A percentile compares a stretch with the other conserved stretches of the same genome.
phyloP scores from a whole-genome alignment of 176 grass and related monocot genomes.

The Aegilops longissima region DNA sequence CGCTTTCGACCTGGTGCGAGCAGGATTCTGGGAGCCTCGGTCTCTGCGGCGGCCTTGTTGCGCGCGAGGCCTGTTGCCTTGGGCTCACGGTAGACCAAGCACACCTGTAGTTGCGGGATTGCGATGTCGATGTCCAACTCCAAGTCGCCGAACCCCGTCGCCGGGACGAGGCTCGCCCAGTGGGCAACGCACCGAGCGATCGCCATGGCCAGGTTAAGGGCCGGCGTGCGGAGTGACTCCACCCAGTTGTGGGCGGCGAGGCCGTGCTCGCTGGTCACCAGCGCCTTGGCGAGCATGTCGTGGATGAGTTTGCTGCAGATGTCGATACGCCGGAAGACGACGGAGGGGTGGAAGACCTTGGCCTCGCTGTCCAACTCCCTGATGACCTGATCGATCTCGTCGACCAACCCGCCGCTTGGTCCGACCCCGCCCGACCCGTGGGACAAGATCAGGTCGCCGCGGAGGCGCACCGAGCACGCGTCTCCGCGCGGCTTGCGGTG shows the following conservation, averaged over 20 bases:
- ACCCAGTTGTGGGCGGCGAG: neutral
- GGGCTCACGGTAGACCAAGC: neutral
- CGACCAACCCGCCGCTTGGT: no score
- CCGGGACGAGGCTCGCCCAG: no score
- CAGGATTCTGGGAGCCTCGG: neutral
- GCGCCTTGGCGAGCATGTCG: neutral
- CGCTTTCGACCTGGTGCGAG: neutral
- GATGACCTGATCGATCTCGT: neutral
- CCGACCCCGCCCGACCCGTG: no score
- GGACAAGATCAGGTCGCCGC: no score
- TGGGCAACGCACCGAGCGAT: neutral
- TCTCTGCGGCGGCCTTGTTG: neutral
- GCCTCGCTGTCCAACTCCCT: neutral
- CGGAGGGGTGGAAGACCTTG: neutral
- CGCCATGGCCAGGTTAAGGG: neutral
- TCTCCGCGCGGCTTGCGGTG: no score
- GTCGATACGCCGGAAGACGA: neutral
- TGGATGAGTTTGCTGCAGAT: neutral
- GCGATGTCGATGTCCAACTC: neutral
- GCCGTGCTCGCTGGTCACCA: neutral
- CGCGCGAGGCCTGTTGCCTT: neutral
- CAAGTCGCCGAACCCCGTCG: neutral
- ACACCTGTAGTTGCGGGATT: neutral
- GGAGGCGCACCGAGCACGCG: no score
- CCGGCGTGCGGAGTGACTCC: neutral